Percentiles rank a stretch among this genome's conserved stretches.
Evolutionary conservation across 2,329 filamentous ascomycete species (phyloP).

Genomic region (Huntiella bhutanensis): DNA sequence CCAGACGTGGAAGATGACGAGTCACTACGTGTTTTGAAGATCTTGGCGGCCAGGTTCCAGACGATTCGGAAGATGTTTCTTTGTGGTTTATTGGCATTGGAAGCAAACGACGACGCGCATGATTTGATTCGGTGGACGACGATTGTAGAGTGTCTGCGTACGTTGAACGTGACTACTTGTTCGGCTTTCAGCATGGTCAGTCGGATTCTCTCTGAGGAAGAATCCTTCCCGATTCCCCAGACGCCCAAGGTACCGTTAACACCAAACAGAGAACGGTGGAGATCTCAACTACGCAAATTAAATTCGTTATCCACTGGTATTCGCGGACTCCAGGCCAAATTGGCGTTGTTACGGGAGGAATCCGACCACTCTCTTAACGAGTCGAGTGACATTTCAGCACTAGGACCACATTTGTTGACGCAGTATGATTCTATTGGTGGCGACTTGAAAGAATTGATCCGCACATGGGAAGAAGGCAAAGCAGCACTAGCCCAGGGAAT

Average conservation of each 20-base stretch:
- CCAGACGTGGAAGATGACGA: constrained; percentile 53
- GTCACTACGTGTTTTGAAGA: constrained; percentile 63
- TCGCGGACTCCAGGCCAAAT: constrained; percentile 78
- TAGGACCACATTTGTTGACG: constrained; percentile 59
- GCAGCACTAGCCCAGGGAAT: constrained; percentile 65
- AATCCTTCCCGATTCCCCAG: constrained; percentile 37
- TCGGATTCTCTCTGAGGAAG: constrained; percentile 56
- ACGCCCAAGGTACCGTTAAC: constrained; percentile 43
- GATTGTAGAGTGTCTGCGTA: constrained; percentile 55
- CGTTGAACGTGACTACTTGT: constrained; percentile 41
- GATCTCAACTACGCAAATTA: constrained; percentile 72
- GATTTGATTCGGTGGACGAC: constrained; percentile 65
- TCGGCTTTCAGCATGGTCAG: constrained; percentile 47
- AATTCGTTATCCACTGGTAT: constrained; percentile 80
- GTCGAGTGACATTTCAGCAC: constrained; percentile 51
- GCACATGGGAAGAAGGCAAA: constrained; percentile 77
- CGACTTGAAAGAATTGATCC: constrained; percentile 62
- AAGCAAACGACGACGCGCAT: constrained; percentile 57
- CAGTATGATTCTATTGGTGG: constrained; percentile 91
- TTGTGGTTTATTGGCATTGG: constrained; percentile 73
- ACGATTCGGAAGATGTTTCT: constrained; percentile 69
- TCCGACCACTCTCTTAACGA: constrained; percentile 63
- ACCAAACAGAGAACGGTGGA: constrained; percentile 65
- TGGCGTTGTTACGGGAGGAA: constrained; percentile 80
- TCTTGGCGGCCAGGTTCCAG: constrained; percentile 62